A percentile compares a stretch with the other conserved stretches of the same genome.
Evolutionary conservation across 2,329 filamentous ascomycete genomes (phyloP).

Genomic region (Bretziella fagacearum): DNA sequence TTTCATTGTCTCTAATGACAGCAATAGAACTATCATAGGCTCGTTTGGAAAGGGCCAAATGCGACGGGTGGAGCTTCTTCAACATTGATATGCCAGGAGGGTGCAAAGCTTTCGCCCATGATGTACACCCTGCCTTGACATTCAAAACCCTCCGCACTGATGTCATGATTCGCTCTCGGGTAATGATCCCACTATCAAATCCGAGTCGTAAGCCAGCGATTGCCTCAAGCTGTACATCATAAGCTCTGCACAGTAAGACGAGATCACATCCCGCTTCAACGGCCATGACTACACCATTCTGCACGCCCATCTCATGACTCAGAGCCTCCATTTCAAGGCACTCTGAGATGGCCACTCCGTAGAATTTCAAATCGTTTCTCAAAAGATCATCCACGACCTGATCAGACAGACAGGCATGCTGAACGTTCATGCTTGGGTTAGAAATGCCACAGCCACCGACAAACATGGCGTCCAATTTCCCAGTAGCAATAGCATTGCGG

Average conservation of each 20-base stretch:
- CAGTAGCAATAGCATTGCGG: slow-evolving; percentile 70
- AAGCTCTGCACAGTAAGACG: slow-evolving; percentile 73
- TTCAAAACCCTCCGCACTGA: slow-evolving; percentile 63
- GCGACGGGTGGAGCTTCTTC: slow-evolving; percentile 64
- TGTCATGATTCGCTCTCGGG: slow-evolving; percentile 58
- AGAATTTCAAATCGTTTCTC: slow-evolving; percentile 74
- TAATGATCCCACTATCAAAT: slow-evolving; percentile 78
- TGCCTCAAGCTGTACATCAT: slow-evolving; percentile 76
- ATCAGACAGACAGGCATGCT: slow-evolving; percentile 84
- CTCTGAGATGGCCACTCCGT: slow-evolving; percentile 85
- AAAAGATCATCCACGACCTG: slow-evolving; percentile 84
- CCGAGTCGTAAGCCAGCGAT: slow-evolving; percentile 79
- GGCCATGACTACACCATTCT: slow-evolving; percentile 92
- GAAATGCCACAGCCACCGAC: slow-evolving; percentile 88
- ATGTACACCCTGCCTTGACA: slow-evolving; percentile 72
- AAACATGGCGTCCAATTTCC: slow-evolving; percentile 79
- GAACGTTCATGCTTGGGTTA: slow-evolving; percentile 80
- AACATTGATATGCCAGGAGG: slow-evolving; percentile 63
- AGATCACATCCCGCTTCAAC: slow-evolving; percentile 92
- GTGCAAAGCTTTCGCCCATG: slow-evolving; percentile 82
- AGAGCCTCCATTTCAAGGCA: slow-evolving; percentile 94
- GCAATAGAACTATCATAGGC: slow-evolving; percentile 90
- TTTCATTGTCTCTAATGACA: slow-evolving; percentile 76
- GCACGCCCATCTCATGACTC: slow-evolving; percentile 90
- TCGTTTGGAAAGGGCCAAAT: slow-evolving; percentile 62